phyloP scores from a whole-genome alignment of 2,329 filamentous ascomycete genomes.

The Aureobasidium sp. region DNA sequence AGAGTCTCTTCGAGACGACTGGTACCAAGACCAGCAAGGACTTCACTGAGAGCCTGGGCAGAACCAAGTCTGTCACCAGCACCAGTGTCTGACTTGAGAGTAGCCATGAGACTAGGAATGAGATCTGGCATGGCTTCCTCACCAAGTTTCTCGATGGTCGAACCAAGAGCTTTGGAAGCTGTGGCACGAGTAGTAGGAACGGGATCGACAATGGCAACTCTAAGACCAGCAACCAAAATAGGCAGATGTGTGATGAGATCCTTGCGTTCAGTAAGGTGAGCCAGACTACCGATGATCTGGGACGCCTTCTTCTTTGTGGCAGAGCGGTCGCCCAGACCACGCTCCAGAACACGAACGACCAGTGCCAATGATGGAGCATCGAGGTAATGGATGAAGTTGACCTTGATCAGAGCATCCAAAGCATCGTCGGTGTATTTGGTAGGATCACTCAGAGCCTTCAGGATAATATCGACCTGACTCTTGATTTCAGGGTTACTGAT shows the following conservation, averaged over 20 bases:
- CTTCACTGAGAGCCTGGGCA: slow-evolving; percentile 91
- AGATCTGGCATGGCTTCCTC: slow-evolving; percentile 95
- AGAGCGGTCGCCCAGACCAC: slow-evolving; percentile 82
- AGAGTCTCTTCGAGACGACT: slow-evolving; percentile 88
- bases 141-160: slow-evolving; percentile 94
- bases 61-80: slow-evolving; percentile 94
- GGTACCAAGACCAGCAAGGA: slow-evolving; percentile 89
- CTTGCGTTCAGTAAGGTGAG: slow-evolving; percentile 92
- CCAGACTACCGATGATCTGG: slow-evolving; percentile 95
- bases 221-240: slow-evolving; percentile 82
- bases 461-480: slow-evolving; percentile 76
- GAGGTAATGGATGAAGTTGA: slow-evolving; percentile 98
- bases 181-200: slow-evolving; percentile 94
- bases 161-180: slow-evolving; percentile 89
- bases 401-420: slow-evolving; percentile 87
- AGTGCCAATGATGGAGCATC: slow-evolving; percentile 92
- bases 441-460: slow-evolving; percentile 94
- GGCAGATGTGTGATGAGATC: slow-evolving; percentile 87
- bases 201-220: slow-evolving; percentile 83
- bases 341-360: slow-evolving; percentile 89
- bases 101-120: slow-evolving; percentile 95
- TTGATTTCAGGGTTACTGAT: slow-evolving; percentile 98
- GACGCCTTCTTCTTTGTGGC: slow-evolving; percentile 93
- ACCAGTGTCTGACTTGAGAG: slow-evolving; percentile 92
- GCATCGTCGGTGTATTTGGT: slow-evolving; percentile 96